Percentiles rank a stretch among this genome's conserved stretches.
Conservation (phyloP, 768 basidiomycete genomes). For the Rhizopogon roseolus region DNA sequence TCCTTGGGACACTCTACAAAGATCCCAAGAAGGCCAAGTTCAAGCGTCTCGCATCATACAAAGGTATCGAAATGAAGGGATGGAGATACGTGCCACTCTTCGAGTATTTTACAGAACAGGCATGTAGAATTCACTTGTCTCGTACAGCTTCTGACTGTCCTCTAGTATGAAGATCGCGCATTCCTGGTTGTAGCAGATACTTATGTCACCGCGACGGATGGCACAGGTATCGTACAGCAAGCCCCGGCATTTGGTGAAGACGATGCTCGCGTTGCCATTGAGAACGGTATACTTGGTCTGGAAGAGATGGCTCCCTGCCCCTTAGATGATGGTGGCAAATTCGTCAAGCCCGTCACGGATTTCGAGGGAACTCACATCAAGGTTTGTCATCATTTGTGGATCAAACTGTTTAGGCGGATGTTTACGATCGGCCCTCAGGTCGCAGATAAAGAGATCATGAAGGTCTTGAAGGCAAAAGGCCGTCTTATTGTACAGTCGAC, state of each 20-base stretch:
- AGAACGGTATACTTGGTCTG: constrained; percentile 71
- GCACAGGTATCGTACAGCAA: constrained; percentile 98
- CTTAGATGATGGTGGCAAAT: constrained; percentile 83
- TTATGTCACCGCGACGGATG: constrained; percentile 90
- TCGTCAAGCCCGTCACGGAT: constrained; percentile 86
- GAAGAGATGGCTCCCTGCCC: constrained; percentile 98
- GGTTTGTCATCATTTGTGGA: constrained; percentile 35
- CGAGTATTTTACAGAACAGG: constrained; percentile 95
- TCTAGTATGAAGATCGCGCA: constrained; percentile 84
- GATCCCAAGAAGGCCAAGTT: constrained; percentile 96
- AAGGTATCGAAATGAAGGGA: constrained; percentile 90
- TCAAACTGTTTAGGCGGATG: background rate
- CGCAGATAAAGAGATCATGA: constrained; percentile 94
- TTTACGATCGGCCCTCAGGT: constrained; percentile 40
- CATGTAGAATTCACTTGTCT: constrained; percentile 26
- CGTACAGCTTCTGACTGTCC: background rate
- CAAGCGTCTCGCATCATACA: constrained; percentile 85
- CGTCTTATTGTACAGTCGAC: constrained; percentile 86
- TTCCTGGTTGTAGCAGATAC: constrained; percentile 87
- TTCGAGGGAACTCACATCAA: constrained; percentile 89
- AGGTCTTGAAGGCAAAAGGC: constrained; percentile 80
- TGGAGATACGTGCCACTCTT: constrained; percentile 95
- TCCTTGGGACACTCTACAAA: constrained; percentile 88
- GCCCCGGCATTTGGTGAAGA: constrained; percentile 98
- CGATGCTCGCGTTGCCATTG: constrained; percentile 90